phyloP scores from a whole-genome alignment of 371 early-diverging fungal genomes.

The Rhizopus sp. region DNA sequence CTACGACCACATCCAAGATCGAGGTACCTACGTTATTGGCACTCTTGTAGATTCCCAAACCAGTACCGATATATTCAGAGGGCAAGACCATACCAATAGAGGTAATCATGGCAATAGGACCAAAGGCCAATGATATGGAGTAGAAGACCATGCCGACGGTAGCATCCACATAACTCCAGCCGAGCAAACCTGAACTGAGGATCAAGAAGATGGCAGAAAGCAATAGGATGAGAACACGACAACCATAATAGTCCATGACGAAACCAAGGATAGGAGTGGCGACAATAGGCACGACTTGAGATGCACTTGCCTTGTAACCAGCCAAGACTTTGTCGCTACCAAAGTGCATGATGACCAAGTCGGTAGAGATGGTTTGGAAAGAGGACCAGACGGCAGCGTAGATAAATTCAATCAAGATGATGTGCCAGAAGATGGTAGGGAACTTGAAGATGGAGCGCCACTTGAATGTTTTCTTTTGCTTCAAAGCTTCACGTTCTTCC shows the following conservation, averaged over 20 bases:
- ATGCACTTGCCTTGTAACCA: slow-evolving; percentile 56
- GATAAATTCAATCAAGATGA: slow-evolving; percentile 48
- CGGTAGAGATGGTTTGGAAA: slow-evolving; percentile 54
- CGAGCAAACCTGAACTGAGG: slow-evolving; percentile 44
- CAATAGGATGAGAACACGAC: slow-evolving; percentile 40
- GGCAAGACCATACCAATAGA: slow-evolving; percentile 54
- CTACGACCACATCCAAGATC: slow-evolving; percentile 52
- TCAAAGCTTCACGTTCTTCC: slow-evolving; percentile 26
- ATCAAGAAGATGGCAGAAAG: slow-evolving; percentile 47
- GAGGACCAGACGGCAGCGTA: slow-evolving; percentile 59
- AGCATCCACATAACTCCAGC: slow-evolving; percentile 44
- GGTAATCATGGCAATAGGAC: slow-evolving; percentile 57
- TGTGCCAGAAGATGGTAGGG: slow-evolving; percentile 52
- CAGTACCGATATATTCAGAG: slow-evolving; percentile 55
- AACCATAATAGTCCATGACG: slow-evolving; percentile 55
- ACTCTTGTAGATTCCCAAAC: slow-evolving; percentile 54
- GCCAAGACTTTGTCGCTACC: slow-evolving; percentile 40
- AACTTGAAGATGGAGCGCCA: slow-evolving; percentile 46
- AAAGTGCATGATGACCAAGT: slow-evolving; percentile 45
- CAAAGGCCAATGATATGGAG: slow-evolving; percentile 48
- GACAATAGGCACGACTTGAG: slow-evolving; percentile 56
- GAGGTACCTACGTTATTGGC: slow-evolving; percentile 51
- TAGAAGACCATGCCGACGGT: slow-evolving; percentile 55
- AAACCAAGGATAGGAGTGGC: slow-evolving; percentile 59
- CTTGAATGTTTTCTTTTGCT: slow-evolving; percentile 42